Base-by-base conservation (phyloP, 352 stramenopile genomes). In the Globisporangium radiosum region DNA sequence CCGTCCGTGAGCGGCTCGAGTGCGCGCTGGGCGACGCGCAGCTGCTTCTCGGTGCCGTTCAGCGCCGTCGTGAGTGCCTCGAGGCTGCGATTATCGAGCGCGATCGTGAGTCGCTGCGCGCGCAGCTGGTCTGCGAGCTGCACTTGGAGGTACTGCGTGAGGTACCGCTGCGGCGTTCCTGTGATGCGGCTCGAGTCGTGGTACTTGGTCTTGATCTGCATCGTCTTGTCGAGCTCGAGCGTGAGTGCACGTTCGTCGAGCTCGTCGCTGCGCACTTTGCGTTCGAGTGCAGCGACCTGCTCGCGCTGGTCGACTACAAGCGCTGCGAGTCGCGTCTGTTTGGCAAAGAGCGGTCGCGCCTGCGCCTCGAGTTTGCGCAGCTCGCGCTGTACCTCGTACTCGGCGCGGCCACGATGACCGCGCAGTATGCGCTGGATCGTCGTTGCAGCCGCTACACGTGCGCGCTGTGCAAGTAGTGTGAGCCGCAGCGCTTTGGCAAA, bases 101-200 rank as follows among this genome's bases (percentile, higher is more conserved):
- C 78, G 11, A 91, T 73, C 44, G 78, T 67, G 17, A 91, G 72
- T 19, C 83, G 79, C 53, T 88, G 87, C 10, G 78, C 80, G 25
- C 81, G 76, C 25, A 96, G 56, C 56, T 93, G 78, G 54, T 97
- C 90, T 0, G 87, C 80, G 47, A 97, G 73, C 52, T 94, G 85
- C n/a, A 95, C 84, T 66, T 95, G 84, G 10, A 98, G 64, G 56
- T 96, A 98, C 63, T 95, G 88, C n/a, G 92, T 98, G 36, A 96
- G 64, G 67, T 94, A 98, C 10, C 92, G 83, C 68, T 98, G 92
- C 48, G 83, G 88, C 2, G 83, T 92, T 15, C 89, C 89, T 3
- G 88, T 95, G 57, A 92, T 89, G 43, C 83, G 78, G 42, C 77
- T 90, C 13, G 81, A 92, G 63, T 92, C 85, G 60, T 94, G 83